Evolutionary conservation across 495 filamentous ascomycete species (phyloP).

Genomic region (Aspergillus funiculosus): DNA sequence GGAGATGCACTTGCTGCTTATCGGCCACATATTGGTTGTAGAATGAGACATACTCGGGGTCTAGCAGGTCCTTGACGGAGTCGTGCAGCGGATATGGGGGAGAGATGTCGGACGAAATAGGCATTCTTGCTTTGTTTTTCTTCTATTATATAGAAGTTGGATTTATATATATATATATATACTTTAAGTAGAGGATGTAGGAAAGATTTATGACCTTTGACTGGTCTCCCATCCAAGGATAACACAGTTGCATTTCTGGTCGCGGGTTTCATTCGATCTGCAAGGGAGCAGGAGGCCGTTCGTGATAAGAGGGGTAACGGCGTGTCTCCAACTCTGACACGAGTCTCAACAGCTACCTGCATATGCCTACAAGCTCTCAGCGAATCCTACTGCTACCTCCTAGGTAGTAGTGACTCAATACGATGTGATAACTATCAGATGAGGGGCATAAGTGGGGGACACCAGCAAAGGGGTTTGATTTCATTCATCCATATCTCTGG

Average conservation of each 20-base stretch:
- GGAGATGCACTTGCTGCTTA: constrained; percentile 46
- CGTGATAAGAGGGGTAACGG: too few species aligned
- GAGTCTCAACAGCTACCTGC: too few species aligned
- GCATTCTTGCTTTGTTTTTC: constrained; percentile 21
- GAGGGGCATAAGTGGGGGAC: too few species aligned
- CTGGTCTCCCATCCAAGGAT: not conserved
- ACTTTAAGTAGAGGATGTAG: not conserved
- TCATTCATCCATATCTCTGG: too few species aligned
- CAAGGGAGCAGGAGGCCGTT: too few species aligned
- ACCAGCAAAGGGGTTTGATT: too few species aligned
- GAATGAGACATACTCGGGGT: constrained; percentile 49
- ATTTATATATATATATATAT: not conserved
- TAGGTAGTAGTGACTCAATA: too few species aligned
- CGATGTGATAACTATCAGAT: too few species aligned
- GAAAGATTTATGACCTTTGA: not conserved
- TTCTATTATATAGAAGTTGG: not conserved
- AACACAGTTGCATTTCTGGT: not conserved
- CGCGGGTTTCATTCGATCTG: not conserved
- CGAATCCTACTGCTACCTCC: too few species aligned
- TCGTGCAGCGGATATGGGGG: constrained; percentile 53
- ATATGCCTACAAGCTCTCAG: too few species aligned
- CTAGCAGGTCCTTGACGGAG: constrained; percentile 40
- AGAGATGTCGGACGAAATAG: constrained; percentile 24
- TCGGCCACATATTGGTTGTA: constrained; percentile 50
- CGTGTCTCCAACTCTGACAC: too few species aligned